Percentiles rank a stretch among this genome's conserved stretches.
Evolutionary conservation across 768 basidiomycete species (phyloP).

Genomic region (Podaxis rugospora): DNA sequence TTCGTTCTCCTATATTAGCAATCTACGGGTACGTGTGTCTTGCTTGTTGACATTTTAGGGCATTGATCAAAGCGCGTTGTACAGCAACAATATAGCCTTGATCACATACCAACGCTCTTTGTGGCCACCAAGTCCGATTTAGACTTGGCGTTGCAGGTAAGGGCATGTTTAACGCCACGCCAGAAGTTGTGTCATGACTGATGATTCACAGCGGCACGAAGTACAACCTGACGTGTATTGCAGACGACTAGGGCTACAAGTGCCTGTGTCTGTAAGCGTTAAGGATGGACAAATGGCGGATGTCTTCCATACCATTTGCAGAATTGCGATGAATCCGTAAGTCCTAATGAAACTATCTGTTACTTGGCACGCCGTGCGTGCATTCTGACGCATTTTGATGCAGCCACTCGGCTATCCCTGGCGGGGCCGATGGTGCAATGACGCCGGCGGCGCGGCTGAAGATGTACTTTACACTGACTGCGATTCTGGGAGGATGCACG

Average conservation of each 20-base stretch:
- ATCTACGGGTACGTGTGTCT: slow-evolving; percentile 64
- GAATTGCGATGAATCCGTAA: slow-evolving; percentile 84
- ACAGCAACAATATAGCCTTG: slow-evolving; percentile 95
- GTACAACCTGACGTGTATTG: slow-evolving; percentile 99
- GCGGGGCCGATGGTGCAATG: slow-evolving; percentile 77
- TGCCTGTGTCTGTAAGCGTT: slow-evolving; percentile 92
- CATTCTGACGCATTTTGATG: slow-evolving; percentile 24
- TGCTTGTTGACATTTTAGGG: not conserved
- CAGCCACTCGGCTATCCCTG: slow-evolving; percentile 69
- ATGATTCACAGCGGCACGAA: slow-evolving; percentile 75
- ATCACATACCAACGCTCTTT: slow-evolving; percentile 93
- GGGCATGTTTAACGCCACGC: slow-evolving; percentile 11
- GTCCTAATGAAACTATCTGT: slow-evolving; percentile 19
- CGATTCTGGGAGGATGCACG: slow-evolving; percentile 67
- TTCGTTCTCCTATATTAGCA: slow-evolving; percentile 97
- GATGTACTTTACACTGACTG: slow-evolving; percentile 70
- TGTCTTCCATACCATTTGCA: slow-evolving; percentile 82
- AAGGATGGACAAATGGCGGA: slow-evolving; percentile 81
- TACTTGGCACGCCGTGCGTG: slow-evolving; percentile 15
- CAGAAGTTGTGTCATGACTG: not conserved
- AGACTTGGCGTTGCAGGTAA: slow-evolving; percentile 90
- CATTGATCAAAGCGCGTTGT: slow-evolving; percentile 4
- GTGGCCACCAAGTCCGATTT: slow-evolving; percentile 99
- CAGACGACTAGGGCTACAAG: slow-evolving; percentile 80
- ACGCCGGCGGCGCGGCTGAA: slow-evolving; percentile 63